Percentiles rank a stretch among this genome's conserved stretches.
Conservation (phyloP, 2,329 filamentous ascomycete species). For the Penicillium sp. region DNA sequence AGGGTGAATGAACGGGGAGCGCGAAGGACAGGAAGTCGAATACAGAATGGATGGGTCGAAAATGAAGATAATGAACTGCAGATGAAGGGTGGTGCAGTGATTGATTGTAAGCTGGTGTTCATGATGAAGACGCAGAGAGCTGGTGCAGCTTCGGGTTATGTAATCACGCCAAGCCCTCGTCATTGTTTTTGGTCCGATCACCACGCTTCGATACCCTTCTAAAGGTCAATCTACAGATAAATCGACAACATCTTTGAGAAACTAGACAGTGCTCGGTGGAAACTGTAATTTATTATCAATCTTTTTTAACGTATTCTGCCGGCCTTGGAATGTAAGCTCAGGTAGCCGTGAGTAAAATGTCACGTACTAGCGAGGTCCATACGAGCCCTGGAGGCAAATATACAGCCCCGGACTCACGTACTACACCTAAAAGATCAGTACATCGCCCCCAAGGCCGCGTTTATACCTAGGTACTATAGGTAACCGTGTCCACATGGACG, state of each 20-base stretch:
- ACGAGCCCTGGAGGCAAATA: too few species aligned
- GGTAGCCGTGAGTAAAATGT: too few species aligned
- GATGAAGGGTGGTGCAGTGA: constrained; percentile 20
- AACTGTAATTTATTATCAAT: too few species aligned
- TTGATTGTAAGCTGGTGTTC: constrained; percentile 25
- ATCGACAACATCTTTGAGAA: background rate
- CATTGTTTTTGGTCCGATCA: constrained; percentile 19
- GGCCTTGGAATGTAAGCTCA: too few species aligned
- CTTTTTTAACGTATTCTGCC: too few species aligned
- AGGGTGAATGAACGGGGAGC: constrained; percentile 9
- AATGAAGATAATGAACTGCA: constrained; percentile 18
- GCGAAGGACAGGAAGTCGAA: constrained; percentile 2
- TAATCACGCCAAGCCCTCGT: constrained; percentile 26
- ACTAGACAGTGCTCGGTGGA: background rate
- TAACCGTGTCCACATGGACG: too few species aligned
- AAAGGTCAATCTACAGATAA: background rate
- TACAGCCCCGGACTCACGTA: too few species aligned
- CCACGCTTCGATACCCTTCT: constrained; percentile 5
- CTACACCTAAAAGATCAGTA: too few species aligned
- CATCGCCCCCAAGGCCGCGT: too few species aligned
- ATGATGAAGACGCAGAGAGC: constrained; percentile 26
- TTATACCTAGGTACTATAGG: too few species aligned
- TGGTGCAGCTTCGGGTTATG: constrained; percentile 28
- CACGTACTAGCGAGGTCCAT: too few species aligned
- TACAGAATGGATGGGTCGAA: constrained; percentile 8